Evolutionary conservation across 2,329 filamentous ascomycete species (phyloP).

Genomic region (Reticulascus tulasneorum): DNA sequence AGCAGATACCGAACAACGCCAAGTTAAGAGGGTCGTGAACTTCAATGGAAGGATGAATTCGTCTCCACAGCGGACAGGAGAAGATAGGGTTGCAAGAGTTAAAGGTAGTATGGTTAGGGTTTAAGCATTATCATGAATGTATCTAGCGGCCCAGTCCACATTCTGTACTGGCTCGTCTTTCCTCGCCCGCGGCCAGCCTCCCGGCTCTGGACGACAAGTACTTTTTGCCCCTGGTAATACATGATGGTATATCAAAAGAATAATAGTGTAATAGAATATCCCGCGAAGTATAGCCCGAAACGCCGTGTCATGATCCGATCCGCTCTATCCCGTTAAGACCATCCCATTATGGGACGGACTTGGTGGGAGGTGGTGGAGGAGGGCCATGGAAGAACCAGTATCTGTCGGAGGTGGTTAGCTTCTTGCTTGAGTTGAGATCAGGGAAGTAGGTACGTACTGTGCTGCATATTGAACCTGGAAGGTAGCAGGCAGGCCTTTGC

Average conservation of each 20-base stretch:
- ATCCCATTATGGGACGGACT: conserved; percentile 1
- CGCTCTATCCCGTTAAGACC: not conserved
- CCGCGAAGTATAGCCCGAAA: conserved; percentile 1
- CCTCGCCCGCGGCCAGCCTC: no score
- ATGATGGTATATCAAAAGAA: conserved; percentile 10
- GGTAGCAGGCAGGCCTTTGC: conserved; percentile 55
- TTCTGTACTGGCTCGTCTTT: no score
- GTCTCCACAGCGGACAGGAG: no score
- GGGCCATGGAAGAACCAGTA: conserved; percentile 34
- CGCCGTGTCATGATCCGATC: conserved; percentile 3
- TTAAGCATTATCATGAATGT: conserved; percentile 3
- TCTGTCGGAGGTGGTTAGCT: conserved; percentile 17
- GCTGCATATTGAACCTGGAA: conserved; percentile 80
- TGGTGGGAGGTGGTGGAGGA: not conserved
- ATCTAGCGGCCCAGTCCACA: conserved; percentile 1
- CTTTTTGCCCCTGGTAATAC: not conserved
- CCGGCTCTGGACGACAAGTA: not conserved
- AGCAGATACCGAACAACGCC: no score
- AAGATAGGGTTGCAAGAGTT: no score
- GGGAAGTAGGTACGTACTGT: conserved; percentile 58
- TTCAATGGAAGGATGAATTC: no score
- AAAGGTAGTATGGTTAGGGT: no score
- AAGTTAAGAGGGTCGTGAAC: no score
- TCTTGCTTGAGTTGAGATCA: conserved; percentile 3
- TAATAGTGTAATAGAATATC: conserved; percentile 1